Conservation (phyloP, 208 protist species). For the Wallacemonas collosoma region DNA sequence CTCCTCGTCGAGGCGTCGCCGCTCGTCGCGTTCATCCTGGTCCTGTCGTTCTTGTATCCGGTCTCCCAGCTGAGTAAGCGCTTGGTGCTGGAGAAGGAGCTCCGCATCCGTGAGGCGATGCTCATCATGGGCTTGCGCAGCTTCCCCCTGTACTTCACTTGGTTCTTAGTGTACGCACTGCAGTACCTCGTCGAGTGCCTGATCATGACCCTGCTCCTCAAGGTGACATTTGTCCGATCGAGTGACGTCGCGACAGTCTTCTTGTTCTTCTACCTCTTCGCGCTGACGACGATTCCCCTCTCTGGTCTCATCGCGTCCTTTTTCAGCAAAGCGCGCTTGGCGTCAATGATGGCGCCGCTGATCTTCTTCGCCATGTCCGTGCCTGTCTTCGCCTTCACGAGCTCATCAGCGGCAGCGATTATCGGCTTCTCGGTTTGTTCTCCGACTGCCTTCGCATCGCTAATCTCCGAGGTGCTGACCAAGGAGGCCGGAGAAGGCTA, state of each 20-base stretch:
- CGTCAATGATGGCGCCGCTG: conserved; percentile 45
- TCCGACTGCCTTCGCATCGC: conserved; percentile 33
- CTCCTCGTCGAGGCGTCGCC: conserved; percentile 44
- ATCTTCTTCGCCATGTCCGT: conserved; percentile 42
- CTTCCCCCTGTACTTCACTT: conserved; percentile 40
- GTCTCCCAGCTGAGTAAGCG: conserved; percentile 49
- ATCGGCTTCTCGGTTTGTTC: conserved; percentile 28
- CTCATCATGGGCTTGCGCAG: conserved; percentile 62
- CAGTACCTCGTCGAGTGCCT: conserved; percentile 36
- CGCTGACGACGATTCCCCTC: conserved; percentile 38
- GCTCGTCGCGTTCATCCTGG: conserved; percentile 45
- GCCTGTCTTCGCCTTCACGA: conserved; percentile 27
- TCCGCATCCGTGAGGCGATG: conserved; percentile 58
- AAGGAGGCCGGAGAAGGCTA: conserved; percentile 23
- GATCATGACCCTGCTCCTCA: conserved; percentile 38
- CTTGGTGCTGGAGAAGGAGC: conserved; percentile 64
- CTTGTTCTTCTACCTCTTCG: conserved; percentile 42
- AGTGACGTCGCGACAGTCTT: conserved; percentile 33
- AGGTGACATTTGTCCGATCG: conserved; percentile 31
- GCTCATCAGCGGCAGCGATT: conserved; percentile 19
- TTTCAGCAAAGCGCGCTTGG: conserved; percentile 49
- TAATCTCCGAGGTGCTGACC: conserved; percentile 39
- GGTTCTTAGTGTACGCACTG: conserved; percentile 40
- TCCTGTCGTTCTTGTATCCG: conserved; percentile 55
- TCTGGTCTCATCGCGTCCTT: conserved; percentile 38